Conservation (phyloP, 441 rosid species). For the Breynia disticha region DNA sequence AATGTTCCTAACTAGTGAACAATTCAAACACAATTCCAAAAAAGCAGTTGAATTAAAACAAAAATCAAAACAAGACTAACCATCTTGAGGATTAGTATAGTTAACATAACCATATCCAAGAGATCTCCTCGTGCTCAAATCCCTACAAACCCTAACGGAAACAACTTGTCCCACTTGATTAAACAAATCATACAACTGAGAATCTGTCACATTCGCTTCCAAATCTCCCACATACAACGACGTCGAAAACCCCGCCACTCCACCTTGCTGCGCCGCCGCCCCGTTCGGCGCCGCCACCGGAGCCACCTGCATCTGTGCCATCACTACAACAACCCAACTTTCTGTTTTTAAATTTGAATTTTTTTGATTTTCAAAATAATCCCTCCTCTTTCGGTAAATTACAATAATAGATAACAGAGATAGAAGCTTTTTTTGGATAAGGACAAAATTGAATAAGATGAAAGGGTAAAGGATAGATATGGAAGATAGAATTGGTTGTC, state of each 20-base stretch:
- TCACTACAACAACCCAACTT: slow-evolving; percentile 14
- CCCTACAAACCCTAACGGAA: slow-evolving; percentile 71
- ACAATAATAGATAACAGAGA: slow-evolving; percentile 1
- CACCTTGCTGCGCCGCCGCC: slow-evolving; percentile 32
- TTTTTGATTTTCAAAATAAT: slow-evolving; percentile 6
- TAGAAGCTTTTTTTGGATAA: no score
- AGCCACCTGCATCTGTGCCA: slow-evolving; percentile 62
- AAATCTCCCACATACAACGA: slow-evolving; percentile 88
- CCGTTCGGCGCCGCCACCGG: slow-evolving; percentile 36
- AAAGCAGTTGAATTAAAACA: background rate
- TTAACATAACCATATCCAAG: slow-evolving; percentile 88
- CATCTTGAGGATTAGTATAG: slow-evolving; percentile 56
- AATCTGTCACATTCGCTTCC: slow-evolving; percentile 55
- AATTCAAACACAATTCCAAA: background rate
- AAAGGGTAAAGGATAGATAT: no score
- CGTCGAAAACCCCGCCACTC: slow-evolving; percentile 39
- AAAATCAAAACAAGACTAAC: slow-evolving; percentile 24
- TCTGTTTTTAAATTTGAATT: slow-evolving; percentile 1
- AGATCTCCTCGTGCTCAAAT: slow-evolving; percentile 57
- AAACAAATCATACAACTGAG: slow-evolving; percentile 74
- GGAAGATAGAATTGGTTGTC: background rate
- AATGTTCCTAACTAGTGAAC: background rate
- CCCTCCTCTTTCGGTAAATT: slow-evolving; percentile 13
- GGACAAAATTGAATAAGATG: no score
- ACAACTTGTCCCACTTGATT: slow-evolving; percentile 69